These are phyloP conservation scores for Tolypocladium tropicale DNA, from an alignment of 2,329 filamentous ascomycete genomes.

Conservation along the genomic window DNA sequence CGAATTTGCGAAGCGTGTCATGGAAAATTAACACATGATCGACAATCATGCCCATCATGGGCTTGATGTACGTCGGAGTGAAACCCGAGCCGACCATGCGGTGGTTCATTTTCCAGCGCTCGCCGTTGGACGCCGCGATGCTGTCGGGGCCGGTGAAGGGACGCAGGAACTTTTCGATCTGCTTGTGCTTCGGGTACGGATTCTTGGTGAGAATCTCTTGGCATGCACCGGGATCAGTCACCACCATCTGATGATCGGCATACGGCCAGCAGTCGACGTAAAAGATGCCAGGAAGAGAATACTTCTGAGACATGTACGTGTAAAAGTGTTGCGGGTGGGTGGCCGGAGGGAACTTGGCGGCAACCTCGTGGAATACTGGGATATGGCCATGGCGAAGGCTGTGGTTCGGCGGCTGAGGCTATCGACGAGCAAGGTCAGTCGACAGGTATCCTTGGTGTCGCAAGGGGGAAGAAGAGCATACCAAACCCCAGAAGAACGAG, in stretches of 20 bases:
- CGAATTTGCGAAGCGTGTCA: slow-evolving; percentile 7
- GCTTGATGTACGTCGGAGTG: slow-evolving; percentile 11
- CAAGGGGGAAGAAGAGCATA: background rate
- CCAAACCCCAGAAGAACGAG: background rate
- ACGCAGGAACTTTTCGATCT: slow-evolving; percentile 1
- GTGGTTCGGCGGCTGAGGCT: background rate
- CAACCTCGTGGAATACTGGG: background rate
- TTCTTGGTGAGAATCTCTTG: slow-evolving; percentile 11
- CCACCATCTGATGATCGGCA: slow-evolving; percentile 11
- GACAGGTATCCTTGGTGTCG: too few relatives aligned
- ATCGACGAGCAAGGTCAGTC: background rate
- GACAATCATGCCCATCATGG: slow-evolving; percentile 11
- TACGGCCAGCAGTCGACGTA: slow-evolving; percentile 15
- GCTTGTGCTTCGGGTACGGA: slow-evolving; percentile 11
- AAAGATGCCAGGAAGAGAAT: slow-evolving; percentile 12
- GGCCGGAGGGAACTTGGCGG: slow-evolving; percentile 7
- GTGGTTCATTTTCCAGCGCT: slow-evolving; percentile 14
- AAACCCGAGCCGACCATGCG: slow-evolving; percentile 13
- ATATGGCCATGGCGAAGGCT: background rate
- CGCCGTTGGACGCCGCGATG: slow-evolving; percentile 12
- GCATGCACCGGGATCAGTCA: slow-evolving; percentile 13
- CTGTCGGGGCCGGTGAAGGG: slow-evolving; percentile 9
- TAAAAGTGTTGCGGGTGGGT: slow-evolving; percentile 11
- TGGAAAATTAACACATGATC: background rate
- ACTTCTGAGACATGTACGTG: slow-evolving; percentile 11